These are phyloP conservation scores for Paraphaeosphaeria sporulosa DNA, from an alignment of 2,329 filamentous ascomycete species.

Conservation along the genomic window DNA sequence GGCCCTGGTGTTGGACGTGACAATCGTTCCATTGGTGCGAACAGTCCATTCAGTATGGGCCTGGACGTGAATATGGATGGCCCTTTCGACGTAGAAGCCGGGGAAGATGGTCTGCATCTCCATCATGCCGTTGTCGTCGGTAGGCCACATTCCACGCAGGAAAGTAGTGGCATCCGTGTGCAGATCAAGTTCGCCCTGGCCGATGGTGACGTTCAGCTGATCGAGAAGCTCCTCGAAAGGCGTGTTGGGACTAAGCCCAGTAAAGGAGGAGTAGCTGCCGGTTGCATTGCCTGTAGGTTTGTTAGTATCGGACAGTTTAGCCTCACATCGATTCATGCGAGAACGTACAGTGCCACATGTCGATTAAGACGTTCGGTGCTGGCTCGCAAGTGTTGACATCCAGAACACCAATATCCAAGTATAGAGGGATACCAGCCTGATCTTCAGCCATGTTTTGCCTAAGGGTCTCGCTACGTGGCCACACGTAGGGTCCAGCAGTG, in stretches of 20 bases:
- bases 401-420: conserved; percentile 52
- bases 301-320: not conserved
- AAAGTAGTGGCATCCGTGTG: conserved; percentile 42
- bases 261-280: conserved; percentile 39
- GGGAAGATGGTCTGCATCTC: conserved; percentile 36
- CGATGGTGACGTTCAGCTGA: conserved; percentile 37
- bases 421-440: conserved; percentile 50
- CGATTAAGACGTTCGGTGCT: conserved; percentile 43
- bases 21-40: conserved; percentile 44
- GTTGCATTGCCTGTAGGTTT: conserved; percentile 23
- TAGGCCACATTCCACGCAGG: conserved; percentile 40
- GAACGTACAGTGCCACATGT: conserved; percentile 49
- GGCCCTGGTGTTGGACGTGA: conserved; percentile 34
- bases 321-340: not conserved
- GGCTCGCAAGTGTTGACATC: conserved; percentile 54
- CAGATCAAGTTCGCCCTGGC: conserved; percentile 22
- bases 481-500: conserved; percentile 34
- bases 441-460: conserved; percentile 49
- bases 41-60: conserved; percentile 28
- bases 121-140: conserved; percentile 32
- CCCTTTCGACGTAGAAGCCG: conserved; percentile 32
- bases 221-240: conserved; percentile 31
- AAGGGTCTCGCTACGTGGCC: conserved; percentile 19
- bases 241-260: conserved; percentile 26
- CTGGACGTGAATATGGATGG: no score